Conservation (phyloP, 164 flowering plant species). For the Malania oleifera region DNA sequence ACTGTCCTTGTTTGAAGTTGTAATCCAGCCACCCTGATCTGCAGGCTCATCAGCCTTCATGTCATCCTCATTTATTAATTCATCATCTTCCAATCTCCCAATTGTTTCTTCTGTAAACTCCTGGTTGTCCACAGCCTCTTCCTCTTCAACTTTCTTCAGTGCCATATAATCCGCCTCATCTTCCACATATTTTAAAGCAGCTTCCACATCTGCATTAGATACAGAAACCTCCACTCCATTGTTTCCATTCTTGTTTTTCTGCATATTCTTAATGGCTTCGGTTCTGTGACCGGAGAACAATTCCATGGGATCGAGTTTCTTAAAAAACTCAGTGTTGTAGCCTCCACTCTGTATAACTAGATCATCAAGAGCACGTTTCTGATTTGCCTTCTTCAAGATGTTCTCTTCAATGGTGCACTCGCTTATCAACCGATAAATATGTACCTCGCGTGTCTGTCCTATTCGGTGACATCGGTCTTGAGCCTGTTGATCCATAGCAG, state of each 20-base stretch:
- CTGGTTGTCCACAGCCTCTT: slow-evolving; percentile 97
- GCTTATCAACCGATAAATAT: slow-evolving; percentile 89
- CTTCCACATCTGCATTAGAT: slow-evolving; percentile 90
- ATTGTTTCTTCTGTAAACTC: slow-evolving; percentile 89
- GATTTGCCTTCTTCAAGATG: slow-evolving; percentile 93
- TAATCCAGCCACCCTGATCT: slow-evolving; percentile 33
- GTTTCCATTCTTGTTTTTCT: slow-evolving; percentile 37
- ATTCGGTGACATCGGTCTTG: slow-evolving; percentile 99
- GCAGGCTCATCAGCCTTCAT: slow-evolving; percentile 56
- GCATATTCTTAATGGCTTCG: slow-evolving; percentile 34
- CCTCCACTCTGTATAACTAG: slow-evolving; percentile 95
- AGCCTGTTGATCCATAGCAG: slow-evolving; percentile 99
- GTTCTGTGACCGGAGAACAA: slow-evolving; percentile 79
- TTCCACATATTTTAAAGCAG: slow-evolving; percentile 88
- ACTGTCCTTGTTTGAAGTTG: slow-evolving; percentile 28
- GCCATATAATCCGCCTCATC: slow-evolving; percentile 99
- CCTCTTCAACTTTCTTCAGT: slow-evolving; percentile 86
- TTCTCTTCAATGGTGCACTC: slow-evolving; percentile 98
- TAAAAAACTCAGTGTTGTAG: slow-evolving; percentile 95
- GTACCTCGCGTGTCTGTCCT: slow-evolving; percentile 98
- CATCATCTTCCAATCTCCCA: slow-evolving; percentile 88
- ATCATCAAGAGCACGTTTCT: slow-evolving; percentile 97
- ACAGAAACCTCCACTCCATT: slow-evolving; percentile 40
- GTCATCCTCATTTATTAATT: slow-evolving; percentile 73
- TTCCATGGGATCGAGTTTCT: slow-evolving; percentile 96